phyloP scores from a whole-genome alignment of 176 grass and related monocot genomes.

The Guadua angustifolia region DNA sequence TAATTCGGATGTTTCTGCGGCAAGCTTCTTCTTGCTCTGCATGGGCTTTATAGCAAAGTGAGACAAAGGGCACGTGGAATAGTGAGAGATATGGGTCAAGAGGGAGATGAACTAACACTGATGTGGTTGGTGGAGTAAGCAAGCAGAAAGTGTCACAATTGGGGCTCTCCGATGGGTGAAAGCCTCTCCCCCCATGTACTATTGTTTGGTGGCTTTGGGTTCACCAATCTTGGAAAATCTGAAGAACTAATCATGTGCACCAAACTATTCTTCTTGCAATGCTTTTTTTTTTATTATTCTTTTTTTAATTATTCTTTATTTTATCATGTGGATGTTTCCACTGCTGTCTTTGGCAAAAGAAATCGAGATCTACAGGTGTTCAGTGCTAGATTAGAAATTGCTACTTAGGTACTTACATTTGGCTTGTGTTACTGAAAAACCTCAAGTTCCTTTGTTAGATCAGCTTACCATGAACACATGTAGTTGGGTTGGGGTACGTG shows the following conservation, averaged over 20 bases:
- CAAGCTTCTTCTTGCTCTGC: conserved; percentile 39
- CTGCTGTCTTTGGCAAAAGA: not conserved
- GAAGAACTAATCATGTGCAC: conserved; percentile 22
- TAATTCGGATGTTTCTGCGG: conserved; percentile 44
- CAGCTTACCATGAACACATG: conserved; percentile 28
- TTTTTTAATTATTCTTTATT: too few relatives aligned
- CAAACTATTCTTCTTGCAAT: conserved; percentile 13
- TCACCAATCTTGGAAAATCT: conserved; percentile 74
- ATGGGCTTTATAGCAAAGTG: conserved; percentile 49
- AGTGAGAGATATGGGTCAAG: conserved; percentile 56
- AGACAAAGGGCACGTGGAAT: not conserved
- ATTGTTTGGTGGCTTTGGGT: conserved; percentile 71
- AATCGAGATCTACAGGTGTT: conserved; percentile 22
- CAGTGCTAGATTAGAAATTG: conserved; percentile 4
- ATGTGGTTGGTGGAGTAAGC: conserved; percentile 72
- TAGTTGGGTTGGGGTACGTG: conserved; percentile 1
- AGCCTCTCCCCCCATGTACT: not conserved
- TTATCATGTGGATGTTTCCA: conserved; percentile 37
- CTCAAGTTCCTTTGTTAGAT: conserved; percentile 44
- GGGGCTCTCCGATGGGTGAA: conserved; percentile 23
- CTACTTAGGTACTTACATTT: conserved; percentile 9
- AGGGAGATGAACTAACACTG: conserved; percentile 80
- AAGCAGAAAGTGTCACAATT: conserved; percentile 43
- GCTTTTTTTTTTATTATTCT: too few relatives aligned
- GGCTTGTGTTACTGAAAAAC: not conserved